A percentile compares a stretch with the other conserved stretches of the same genome.
Evolutionary conservation across 176 grass and related monocot genomes (phyloP).

Genomic region (Avena insularis): DNA sequence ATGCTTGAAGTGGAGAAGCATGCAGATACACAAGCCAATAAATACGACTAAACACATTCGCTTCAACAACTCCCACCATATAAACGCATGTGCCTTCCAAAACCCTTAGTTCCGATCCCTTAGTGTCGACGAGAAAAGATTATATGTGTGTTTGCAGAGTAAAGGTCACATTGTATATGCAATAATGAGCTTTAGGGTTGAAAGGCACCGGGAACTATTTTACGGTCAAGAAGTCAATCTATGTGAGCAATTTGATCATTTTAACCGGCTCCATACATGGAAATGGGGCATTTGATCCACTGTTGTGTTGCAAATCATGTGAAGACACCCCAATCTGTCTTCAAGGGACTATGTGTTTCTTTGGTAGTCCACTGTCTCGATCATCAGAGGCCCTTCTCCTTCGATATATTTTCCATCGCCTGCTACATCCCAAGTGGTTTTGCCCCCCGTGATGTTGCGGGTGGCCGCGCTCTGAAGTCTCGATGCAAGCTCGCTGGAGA

Average conservation of each 20-base stretch:
- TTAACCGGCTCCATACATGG: no score
- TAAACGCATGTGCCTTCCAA: background rate
- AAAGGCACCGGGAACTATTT: background rate
- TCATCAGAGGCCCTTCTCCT: no score
- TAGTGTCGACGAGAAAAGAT: background rate
- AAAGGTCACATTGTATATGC: background rate
- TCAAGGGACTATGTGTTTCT: background rate
- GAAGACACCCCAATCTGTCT: background rate
- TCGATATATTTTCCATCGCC: no score
- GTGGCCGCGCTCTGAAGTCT: no score
- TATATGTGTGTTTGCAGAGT: background rate
- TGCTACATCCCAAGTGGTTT: no score
- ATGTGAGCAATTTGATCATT: no score
- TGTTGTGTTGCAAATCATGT: background rate
- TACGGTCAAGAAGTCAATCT: no score
- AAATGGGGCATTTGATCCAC: no score
- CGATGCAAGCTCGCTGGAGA: no score
- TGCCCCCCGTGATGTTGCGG: no score
- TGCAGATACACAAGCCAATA: background rate
- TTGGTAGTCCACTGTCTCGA: no score
- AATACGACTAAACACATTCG: background rate
- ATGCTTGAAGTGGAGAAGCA: background rate
- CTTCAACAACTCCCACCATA: background rate
- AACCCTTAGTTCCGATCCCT: background rate
- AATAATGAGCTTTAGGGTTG: background rate